Evolutionary conservation across 306 rosid genomes (phyloP).

Genomic region (Ammopiptanthus mongolicus): DNA sequence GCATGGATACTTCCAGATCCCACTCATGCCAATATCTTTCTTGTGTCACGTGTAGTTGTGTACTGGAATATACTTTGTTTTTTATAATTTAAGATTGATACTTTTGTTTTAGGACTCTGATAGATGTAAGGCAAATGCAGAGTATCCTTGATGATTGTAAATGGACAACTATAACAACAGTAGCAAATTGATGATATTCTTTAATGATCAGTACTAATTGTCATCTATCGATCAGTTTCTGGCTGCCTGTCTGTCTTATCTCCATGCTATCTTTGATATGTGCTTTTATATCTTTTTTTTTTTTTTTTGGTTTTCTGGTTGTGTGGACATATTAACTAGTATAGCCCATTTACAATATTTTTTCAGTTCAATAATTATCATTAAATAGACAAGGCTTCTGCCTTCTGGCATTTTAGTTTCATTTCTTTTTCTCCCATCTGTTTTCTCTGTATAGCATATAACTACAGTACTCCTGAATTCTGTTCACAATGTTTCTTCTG

Average conservation of each 20-base stretch:
- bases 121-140: not conserved
- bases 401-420: not conserved
- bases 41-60: not conserved
- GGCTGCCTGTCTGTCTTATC: not conserved
- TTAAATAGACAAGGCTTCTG: not conserved
- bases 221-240: not conserved
- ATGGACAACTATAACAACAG: not conserved
- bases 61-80: not conserved
- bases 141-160: not conserved
- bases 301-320: not conserved
- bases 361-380: not conserved
- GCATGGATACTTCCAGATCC: not conserved
- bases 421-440: not conserved
- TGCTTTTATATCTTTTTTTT: not conserved
- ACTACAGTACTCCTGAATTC: not conserved
- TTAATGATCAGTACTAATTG: not conserved
- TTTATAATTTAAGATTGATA: not conserved
- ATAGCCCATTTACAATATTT: not conserved
- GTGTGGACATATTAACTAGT: not conserved
- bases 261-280: not conserved
- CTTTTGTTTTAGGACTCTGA: not conserved
- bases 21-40: not conserved
- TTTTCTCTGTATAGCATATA: not conserved
- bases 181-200: not conserved
- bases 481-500: not conserved